Percentiles rank a stretch among this genome's conserved stretches.
Evolutionary conservation across 164 flowering plant genomes (phyloP).

Genomic region (Hamamelis virginiana): DNA sequence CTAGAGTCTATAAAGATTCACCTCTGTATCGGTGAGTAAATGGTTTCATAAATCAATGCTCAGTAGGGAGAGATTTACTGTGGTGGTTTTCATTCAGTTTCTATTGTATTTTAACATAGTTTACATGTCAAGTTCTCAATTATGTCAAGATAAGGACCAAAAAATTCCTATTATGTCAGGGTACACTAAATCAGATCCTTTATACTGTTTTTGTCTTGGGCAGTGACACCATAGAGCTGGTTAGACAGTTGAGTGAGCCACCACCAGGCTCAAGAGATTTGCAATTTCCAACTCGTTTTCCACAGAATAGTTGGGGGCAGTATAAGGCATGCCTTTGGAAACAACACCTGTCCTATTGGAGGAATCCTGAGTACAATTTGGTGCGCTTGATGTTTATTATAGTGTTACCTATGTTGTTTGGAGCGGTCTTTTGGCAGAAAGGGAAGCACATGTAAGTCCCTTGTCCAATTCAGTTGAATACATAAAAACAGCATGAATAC

Average conservation of each 20-base stretch:
- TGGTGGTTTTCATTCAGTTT: neutral
- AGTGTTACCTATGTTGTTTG: conserved; percentile 27
- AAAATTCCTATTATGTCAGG: neutral
- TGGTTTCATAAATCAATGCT: neutral
- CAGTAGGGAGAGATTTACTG: neutral
- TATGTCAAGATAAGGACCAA: too few species aligned
- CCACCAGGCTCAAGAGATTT: conserved; percentile 39
- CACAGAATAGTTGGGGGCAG: conserved; percentile 44
- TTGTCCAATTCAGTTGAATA: too few species aligned
- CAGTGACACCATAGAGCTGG: conserved; percentile 27
- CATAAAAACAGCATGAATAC: neutral
- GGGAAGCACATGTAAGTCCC: conserved; percentile 38
- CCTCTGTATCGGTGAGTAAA: conserved; percentile 32
- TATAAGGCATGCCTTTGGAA: conserved; percentile 56
- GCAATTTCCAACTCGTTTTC: conserved; percentile 38
- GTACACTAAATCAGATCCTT: too few species aligned
- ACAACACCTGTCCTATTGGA: conserved; percentile 44
- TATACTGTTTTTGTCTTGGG: neutral
- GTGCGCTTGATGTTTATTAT: conserved; percentile 24
- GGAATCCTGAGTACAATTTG: conserved; percentile 41
- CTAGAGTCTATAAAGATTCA: conserved; percentile 38
- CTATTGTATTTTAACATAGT: too few species aligned
- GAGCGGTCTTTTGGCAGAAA: conserved; percentile 40
- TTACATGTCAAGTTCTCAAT: too few species aligned
- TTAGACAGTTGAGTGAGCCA: conserved; percentile 30